A percentile compares a stretch with the other conserved stretches of the same genome.
These are phyloP conservation scores for Fusarium goolgardi DNA, from an alignment of 2,329 filamentous ascomycete genomes.

Conservation along the genomic window DNA sequence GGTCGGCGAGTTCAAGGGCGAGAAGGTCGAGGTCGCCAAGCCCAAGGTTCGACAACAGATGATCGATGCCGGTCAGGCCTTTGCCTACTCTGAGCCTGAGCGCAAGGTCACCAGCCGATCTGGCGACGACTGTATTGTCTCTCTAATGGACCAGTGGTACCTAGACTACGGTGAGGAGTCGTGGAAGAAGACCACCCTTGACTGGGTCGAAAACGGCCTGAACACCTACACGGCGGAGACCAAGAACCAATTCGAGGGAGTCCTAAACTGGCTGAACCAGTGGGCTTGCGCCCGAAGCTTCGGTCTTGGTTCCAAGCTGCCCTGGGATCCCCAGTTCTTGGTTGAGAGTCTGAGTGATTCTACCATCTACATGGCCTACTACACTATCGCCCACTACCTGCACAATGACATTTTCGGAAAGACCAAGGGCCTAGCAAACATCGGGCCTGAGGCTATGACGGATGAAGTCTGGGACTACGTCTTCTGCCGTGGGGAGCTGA, in stretches of 20 bases:
- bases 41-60: constrained; percentile 83
- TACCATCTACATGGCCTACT: constrained; percentile 91
- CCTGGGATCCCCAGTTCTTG: constrained; percentile 91
- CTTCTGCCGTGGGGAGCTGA: constrained; percentile 80
- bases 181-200: constrained; percentile 82
- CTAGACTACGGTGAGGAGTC: constrained; percentile 93
- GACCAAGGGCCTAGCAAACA: constrained; percentile 72
- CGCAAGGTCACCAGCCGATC: constrained; percentile 88
- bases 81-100: constrained; percentile 94
- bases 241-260: constrained; percentile 83
- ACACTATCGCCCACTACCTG: constrained; percentile 73
- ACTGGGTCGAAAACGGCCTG: constrained; percentile 76
- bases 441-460: constrained; percentile 87
- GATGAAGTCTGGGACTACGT: constrained; percentile 98
- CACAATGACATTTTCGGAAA: constrained; percentile 90
- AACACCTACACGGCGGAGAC: constrained; percentile 85
- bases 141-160: constrained; percentile 97
- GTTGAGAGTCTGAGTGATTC: constrained; percentile 94
- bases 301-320: constrained; percentile 91
- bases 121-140: constrained; percentile 92
- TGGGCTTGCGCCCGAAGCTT: constrained; percentile 96
- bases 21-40: constrained; percentile 88
- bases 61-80: constrained; percentile 81
- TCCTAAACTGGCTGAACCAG: constrained; percentile 91
- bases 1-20: constrained; percentile 86